Evolutionary conservation across 2,329 filamentous ascomycete species (phyloP), one percentile per base, ranked within the genome.

Genomic region (Bisporella sp.): DNA sequence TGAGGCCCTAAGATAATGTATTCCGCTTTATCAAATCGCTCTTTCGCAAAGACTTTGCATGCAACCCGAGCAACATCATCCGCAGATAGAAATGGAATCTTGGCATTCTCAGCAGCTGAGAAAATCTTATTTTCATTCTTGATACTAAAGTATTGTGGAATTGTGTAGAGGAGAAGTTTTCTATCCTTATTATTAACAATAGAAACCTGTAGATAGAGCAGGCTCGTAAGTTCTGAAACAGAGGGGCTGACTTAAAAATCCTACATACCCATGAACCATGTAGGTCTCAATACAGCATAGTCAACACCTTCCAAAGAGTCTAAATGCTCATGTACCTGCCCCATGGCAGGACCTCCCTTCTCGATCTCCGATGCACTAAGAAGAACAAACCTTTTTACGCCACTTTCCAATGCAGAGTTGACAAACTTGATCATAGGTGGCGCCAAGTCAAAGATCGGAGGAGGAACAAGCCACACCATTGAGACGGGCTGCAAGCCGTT

Each of bases 221-320:
- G 21, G 21, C 21, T 21, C 21, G 3, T 21, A 21, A 21, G 2
- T 21, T 48, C 69, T 64, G 1, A 63, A 62, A 50, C 76, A 70
- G 21, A 21, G 21, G n/a, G 21, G 21, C 21, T 21, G 21, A 21
- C 21, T 21, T 21, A 21, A 21, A 21, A 21, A 21, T 21, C 21
- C 21, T 21, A 21, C 57, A 75, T 76, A 55, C 76, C 64, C 63
- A 73, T 72, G 51, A 77, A 77, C 72, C 73, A 78, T 12, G 68
- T 72, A 4, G 73, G 71, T 50, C 72, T 59, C 55, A 77, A 51
- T 6, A 73, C 66, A 5, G 66, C 66, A 64, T 69, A 76, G 46
- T 71, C 70, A 1, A 72, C 57, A 12, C 66, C 62, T 21, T 21
- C 21, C 2, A 71, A 62, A 57, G 68, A 61, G 6, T 62, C 53